Base-by-base conservation (phyloP, 768 basidiomycete species). In the Zangia roseola region DNA sequence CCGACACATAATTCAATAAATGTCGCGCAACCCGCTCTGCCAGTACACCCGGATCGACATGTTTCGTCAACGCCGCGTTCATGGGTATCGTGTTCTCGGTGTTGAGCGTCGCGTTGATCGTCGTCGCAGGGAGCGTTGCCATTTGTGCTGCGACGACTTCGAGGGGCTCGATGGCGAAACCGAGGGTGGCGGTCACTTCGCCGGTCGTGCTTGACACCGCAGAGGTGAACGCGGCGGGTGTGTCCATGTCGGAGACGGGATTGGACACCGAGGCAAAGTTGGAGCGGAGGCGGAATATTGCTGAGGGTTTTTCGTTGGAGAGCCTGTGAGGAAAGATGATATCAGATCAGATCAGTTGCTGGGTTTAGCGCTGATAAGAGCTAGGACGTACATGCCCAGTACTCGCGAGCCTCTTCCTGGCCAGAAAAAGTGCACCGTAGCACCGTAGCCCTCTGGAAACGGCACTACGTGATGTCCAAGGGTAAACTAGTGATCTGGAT, bases 281-380 rank as follows among this genome's bases (percentile, higher is more conserved):
- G 8, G 86, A 83, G 5, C 84, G 80, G 20, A 92, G 74, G 20
- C 91, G 88, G 70, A 92, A 92, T 60, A 93, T 90, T 1, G 90
- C 88, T 10, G 89, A 91, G 0, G 91, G 91, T 62, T 92, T 92
- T 26, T 91, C 89, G 62, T 92, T 92, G 13, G 90, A 90, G 21
- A 94, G 75, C 83, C 91, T 93, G 54, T 31, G 5, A 40, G 31
- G 19, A 19, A 41, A 14, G 26, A 16, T 24, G 19, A 2, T n/a
- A n/a, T n/a, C n/a, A 31, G 14, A 33, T 13, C 8, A 25, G 6
- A 31, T 52, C 31, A 38, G 14, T 36, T 9, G 16, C 16, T 13
- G n/a, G n/a, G 14, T 10, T 40, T 34, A 21, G 21, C 36, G 47
- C 45, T 20, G 45, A 36, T 23, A 16, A 25, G 20, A 3, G 17